These are phyloP conservation scores for Macaranga tanarius DNA, from an alignment of 441 rosid genomes.

Conservation along the genomic window DNA sequence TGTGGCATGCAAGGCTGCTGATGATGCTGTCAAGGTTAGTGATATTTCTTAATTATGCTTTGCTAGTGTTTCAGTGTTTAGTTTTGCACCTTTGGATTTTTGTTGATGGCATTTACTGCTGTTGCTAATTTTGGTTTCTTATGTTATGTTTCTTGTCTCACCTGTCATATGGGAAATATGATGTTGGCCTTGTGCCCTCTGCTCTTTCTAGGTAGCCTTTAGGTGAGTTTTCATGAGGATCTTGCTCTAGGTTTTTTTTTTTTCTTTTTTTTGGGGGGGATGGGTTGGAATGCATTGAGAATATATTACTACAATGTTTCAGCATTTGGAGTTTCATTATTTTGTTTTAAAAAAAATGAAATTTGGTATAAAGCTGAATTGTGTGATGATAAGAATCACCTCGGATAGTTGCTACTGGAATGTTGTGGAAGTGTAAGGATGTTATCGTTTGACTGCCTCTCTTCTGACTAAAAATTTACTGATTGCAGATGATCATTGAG, in stretches of 20 bases:
- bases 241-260: background rate
- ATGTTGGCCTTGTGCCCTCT: background rate
- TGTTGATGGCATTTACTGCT: background rate
- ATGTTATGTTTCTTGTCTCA: background rate
- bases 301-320: too few relatives aligned
- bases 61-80: background rate
- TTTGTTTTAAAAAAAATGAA: too few relatives aligned
- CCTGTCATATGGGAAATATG: background rate
- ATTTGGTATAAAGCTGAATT: too few relatives aligned
- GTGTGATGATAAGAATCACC: background rate
- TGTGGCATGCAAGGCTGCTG: constrained; percentile 91
- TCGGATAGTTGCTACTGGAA: background rate
- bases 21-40: constrained; percentile 79
- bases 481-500: constrained; percentile 75
- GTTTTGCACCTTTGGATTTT: background rate
- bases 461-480: constrained; percentile 14
- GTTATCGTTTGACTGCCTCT: background rate
- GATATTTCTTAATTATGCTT: background rate
- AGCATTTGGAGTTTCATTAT: too few relatives aligned
- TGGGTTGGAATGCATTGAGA: too few relatives aligned
- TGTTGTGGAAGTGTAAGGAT: background rate
- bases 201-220: background rate
- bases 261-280: background rate
- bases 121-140: background rate
- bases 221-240: background rate